phyloP scores from a whole-genome alignment of 2,329 filamentous ascomycete genomes.

The Decorospora gaudefroyi region DNA sequence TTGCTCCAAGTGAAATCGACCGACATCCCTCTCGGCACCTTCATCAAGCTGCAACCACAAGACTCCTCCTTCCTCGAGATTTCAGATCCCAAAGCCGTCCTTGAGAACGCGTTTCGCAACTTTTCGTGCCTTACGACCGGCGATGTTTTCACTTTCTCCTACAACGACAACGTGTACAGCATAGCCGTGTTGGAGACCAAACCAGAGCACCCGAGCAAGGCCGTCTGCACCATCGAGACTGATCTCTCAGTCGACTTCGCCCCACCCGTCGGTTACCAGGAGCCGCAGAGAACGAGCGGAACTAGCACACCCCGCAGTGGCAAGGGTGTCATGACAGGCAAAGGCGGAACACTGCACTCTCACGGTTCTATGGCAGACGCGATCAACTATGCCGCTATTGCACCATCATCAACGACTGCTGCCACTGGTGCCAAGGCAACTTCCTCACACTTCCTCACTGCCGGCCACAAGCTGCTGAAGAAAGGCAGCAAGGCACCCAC shows the following conservation, averaged over 20 bases:
- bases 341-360: constrained; percentile 74
- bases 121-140: constrained; percentile 93
- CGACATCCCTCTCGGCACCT: constrained; percentile 82
- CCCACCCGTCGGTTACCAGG: constrained; percentile 89
- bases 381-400: constrained; percentile 95
- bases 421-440: constrained; percentile 65
- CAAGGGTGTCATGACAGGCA: constrained; percentile 63
- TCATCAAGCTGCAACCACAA: constrained; percentile 97
- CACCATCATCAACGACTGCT: constrained; percentile 71
- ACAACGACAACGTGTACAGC: constrained; percentile 92
- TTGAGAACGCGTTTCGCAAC: constrained; percentile 94
- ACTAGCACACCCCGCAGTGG: constrained; percentile 81
- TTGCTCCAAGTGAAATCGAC: constrained; percentile 95
- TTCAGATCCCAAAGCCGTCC: constrained; percentile 92
- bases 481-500: constrained; percentile 76
- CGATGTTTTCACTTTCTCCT: constrained; percentile 93
- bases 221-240: constrained; percentile 90
- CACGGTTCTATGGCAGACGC: constrained; percentile 95
- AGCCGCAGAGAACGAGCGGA: constrained; percentile 78
- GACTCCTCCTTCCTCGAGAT: constrained; percentile 94
- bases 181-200: constrained; percentile 94
- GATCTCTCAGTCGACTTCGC: constrained; percentile 97
- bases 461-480: constrained; percentile 83
- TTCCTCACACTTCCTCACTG: constrained; percentile 76
- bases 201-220: constrained; percentile 80